Evolutionary conservation across 2,329 filamentous ascomycete genomes (phyloP).

Genomic region (Blastomyces silverae): DNA sequence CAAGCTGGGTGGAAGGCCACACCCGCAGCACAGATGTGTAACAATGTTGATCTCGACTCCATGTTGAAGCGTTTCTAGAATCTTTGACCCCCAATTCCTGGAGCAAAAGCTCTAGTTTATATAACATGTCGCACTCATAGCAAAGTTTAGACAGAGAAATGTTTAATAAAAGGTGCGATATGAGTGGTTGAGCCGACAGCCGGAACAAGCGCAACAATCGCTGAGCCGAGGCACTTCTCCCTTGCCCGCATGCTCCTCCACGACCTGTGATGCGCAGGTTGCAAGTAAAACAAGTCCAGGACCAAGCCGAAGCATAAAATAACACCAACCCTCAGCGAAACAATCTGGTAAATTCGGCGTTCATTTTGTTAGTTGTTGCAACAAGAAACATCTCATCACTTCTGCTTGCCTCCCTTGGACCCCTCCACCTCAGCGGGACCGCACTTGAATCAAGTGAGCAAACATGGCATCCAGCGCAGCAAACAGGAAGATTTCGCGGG

Average conservation of each 20-base stretch:
- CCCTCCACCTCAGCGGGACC: background rate
- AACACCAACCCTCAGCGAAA: background rate
- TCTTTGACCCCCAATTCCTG: too few relatives aligned
- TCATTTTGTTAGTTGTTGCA: background rate
- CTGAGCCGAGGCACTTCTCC: slow-evolving; percentile 4
- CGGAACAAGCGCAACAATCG: background rate
- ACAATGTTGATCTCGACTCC: background rate
- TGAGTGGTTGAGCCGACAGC: background rate
- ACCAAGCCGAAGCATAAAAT: background rate
- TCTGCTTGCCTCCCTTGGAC: background rate
- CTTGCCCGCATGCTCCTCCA: background rate
- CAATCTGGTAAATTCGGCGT: background rate
- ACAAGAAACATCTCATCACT: background rate
- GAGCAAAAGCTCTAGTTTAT: too few relatives aligned
- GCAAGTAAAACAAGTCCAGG: too few relatives aligned
- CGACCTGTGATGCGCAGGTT: too few relatives aligned
- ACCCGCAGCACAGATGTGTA: too few relatives aligned
- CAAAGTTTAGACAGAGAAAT: background rate
- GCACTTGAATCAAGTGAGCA: background rate
- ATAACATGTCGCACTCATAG: too few relatives aligned
- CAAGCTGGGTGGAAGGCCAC: too few relatives aligned
- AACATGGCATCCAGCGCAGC: slow-evolving; percentile 9
- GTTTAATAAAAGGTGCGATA: background rate
- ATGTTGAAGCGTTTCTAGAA: background rate
- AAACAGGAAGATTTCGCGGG: slow-evolving; percentile 37